These are phyloP conservation scores for Phoma sp. DNA, from an alignment of 2,329 filamentous ascomycete species.

Conservation along the genomic window DNA sequence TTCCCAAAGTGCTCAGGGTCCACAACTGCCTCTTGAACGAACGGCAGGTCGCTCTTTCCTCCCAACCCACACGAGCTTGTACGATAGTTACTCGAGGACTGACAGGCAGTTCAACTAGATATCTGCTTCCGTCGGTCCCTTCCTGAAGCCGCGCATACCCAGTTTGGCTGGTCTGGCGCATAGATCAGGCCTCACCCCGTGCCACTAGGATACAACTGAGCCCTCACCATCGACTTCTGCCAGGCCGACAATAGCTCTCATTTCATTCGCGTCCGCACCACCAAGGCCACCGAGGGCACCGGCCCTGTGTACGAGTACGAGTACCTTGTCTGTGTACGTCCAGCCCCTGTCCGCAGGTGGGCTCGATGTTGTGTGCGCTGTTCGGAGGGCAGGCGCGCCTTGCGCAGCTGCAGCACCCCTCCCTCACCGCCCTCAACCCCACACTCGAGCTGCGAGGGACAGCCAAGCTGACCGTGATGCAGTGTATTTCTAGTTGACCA, in stretches of 20 bases:
- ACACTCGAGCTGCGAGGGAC: conserved; percentile 26
- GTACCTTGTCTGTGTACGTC: conserved; percentile 22
- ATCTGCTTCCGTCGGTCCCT: conserved; percentile 16
- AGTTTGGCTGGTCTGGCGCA: conserved; percentile 14
- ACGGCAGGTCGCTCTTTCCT: conserved; percentile 10
- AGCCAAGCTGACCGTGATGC: conserved; percentile 37
- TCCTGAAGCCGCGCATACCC: conserved; percentile 12
- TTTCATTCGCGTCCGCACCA: conserved; percentile 18
- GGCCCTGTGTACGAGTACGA: conserved; percentile 35
- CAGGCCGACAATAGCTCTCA: conserved; percentile 13
- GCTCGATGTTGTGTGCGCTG: conserved; percentile 10
- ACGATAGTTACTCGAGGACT: conserved; percentile 8
- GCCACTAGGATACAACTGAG: conserved; percentile 15
- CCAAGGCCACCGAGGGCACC: conserved; percentile 29
- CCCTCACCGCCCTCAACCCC: conserved; percentile 47
- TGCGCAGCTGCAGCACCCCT: conserved; percentile 27
- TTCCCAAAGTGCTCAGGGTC: conserved; percentile 19
- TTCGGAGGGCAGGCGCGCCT: conserved; percentile 15
- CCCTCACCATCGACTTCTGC: conserved; percentile 22
- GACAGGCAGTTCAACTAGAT: conserved; percentile 13
- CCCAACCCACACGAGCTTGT: conserved; percentile 6
- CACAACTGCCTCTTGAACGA: conserved; percentile 17
- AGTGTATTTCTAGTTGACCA: conserved; percentile 53
- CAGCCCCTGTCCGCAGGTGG: conserved; percentile 28
- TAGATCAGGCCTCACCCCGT: conserved; percentile 20